Base-by-base conservation (phyloP, 768 basidiomycete genomes). In the Calocera cornea region DNA sequence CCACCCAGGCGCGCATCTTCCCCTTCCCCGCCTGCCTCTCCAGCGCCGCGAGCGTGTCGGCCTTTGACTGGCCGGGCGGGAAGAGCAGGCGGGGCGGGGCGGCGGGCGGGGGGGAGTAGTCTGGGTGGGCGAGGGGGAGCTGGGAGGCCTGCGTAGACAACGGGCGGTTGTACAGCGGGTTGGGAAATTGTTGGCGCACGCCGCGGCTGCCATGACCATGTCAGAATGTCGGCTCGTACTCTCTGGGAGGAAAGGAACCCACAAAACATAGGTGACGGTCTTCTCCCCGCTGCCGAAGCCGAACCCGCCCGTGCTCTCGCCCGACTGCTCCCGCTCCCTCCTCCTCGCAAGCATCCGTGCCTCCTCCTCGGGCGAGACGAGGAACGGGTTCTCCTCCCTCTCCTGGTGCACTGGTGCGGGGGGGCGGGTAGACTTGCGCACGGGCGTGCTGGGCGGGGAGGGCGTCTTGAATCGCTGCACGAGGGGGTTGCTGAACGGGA, bases 261-360 rank as follows among this genome's bases (percentile, higher is more conserved):
- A 89, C 88, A 89, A 89, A 60, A 90, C 88, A 72, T 87, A 87
- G 31, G 84, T 84, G 65, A 89, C 77, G 1, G 82, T 87, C 0
- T 86, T 85, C 71, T 81, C 82, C 73, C 89, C 88, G 36, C 80
- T 78, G 40, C 27, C 54, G 31, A 60, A 31, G 16, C 54, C 54
- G 22, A 60, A 60, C 14, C 27, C 54, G 11, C 54, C 54, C 5
- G 44, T 47, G 24, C 24, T 33, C 54, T 60, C 54, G 14, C 54
- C 54, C 11, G 54, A 60, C 7, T 29, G 27, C 54, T 60, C 54
- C 54, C 54, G 54, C 31, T 60, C 27, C 24, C 54, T 2, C 31
- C 54, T 27, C 24, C 54, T 2, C 14, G 14, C 14, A 29, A 60
- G 24, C 54, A 60, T 60, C 14, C 54, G 54, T 19, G 11, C 54